Evolutionary conservation across 352 stramenopile genomes (phyloP), one percentile per base, ranked within the genome.

Genomic region (Phytophthora foliorum): DNA sequence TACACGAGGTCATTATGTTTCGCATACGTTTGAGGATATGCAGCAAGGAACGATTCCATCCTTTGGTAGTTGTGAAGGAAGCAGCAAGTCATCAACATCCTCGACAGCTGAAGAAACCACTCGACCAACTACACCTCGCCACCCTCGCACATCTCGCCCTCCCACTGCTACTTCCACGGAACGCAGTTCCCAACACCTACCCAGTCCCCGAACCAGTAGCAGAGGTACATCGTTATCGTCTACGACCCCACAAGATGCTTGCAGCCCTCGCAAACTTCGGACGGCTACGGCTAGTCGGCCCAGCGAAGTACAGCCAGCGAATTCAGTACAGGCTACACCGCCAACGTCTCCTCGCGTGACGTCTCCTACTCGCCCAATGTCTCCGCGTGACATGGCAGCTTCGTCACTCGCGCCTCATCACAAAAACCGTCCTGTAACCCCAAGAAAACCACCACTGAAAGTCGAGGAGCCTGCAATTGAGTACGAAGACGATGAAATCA

Each of bases 1-100:
- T 66, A 89, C 81, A 8, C 68, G 82, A 25, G 81, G 81, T 4
- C 71, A 74, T 5, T 76, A 90, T 65, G 46, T 77, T 9, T 48
- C 61, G 11, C 75, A 67, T 13, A 82, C 69, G 4, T 89, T 89
- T 29, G 64, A 75, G 9, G 77, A 87, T 32, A 59, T 90, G 25
- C 63, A 80, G 32, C 38, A 77, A 13, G 59, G 82, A 0, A 41
- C 38, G n/a, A 61, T 21, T 41, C 41, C 48, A 45, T n/a, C 50
- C 41, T 46, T 57, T 17, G 42, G 16, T 22, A 66, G 14, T 50
- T 21, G 14, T 6, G 67, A 64, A 3, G 39, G 25, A 17, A 68
- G 50, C 24, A 69, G 27, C 25, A 58, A 45, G 32, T 60, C 34
- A 34, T 58, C 54, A 9, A 74, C 67, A n/a, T 57, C 57, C 11